A percentile compares a stretch with the other conserved stretches of the same genome.
These are phyloP conservation scores for Salvia miltiorrhiza DNA, from an alignment of 257 asterid species.

Conservation along the genomic window DNA sequence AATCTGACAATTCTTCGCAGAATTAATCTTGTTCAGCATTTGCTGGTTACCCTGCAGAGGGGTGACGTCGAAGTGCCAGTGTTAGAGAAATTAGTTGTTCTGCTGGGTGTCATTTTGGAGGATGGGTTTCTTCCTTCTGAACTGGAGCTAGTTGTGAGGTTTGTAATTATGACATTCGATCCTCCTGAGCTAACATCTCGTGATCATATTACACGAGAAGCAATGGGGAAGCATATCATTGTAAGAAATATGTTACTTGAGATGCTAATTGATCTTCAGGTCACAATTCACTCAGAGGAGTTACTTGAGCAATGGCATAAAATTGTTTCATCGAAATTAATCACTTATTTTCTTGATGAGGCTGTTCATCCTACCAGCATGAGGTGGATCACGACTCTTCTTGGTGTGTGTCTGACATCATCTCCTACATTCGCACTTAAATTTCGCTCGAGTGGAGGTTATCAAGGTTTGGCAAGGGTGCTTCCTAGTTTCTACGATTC, in stretches of 20 bases:
- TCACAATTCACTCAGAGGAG: conserved; percentile 92
- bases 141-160: conserved; percentile 93
- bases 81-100: conserved; percentile 82
- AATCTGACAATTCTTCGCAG: conserved; percentile 92
- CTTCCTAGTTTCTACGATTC: conserved; percentile 97
- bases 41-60: conserved; percentile 93
- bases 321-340: conserved; percentile 85
- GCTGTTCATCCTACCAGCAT: conserved; percentile 99
- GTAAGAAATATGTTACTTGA: conserved; percentile 98
- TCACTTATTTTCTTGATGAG: conserved; percentile 92
- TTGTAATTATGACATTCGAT: conserved; percentile 95
- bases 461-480: conserved; percentile 89
- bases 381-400: conserved; percentile 99
- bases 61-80: conserved; percentile 99
- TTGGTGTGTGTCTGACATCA: conserved; percentile 94
- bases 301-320: conserved; percentile 99
- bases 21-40: conserved; percentile 95
- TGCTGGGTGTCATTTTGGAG: conserved; percentile 90
- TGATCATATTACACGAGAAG: conserved; percentile 66
- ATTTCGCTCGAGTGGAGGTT: conserved; percentile 97
- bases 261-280: conserved; percentile 98
- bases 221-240: conserved; percentile 97
- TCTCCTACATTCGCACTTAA: conserved; percentile 93
- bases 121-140: conserved; percentile 98
- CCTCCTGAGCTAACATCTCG: conserved; percentile 77